phyloP scores from a whole-genome alignment of 192 early-diverging fungal genomes.

The Mortierella hygrophila region DNA sequence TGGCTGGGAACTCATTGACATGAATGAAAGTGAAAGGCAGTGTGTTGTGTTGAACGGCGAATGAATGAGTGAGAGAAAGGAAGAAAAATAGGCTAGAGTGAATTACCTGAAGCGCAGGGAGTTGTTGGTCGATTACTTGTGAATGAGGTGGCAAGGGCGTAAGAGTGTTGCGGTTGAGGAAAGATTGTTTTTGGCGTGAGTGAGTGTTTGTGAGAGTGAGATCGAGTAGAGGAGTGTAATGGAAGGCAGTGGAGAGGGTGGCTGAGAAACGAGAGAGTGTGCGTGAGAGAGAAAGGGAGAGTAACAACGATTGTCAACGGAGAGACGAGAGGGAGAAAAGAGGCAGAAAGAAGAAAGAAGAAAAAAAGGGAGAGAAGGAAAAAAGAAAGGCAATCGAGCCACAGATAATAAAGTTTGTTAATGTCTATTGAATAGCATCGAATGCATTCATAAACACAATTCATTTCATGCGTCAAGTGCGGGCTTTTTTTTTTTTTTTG shows the following conservation, averaged over 20 bases:
- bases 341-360: not conserved
- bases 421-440: not conserved
- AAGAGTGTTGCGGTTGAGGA: no score
- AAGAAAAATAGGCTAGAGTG: no score
- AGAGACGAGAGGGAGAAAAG: not conserved
- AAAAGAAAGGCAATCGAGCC: not conserved
- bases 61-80: not conserved
- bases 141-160: no score
- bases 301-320: not conserved
- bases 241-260: not conserved
- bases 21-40: not conserved
- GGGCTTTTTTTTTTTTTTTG: not conserved
- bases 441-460: not conserved
- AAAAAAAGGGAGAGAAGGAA: not conserved
- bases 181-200: not conserved
- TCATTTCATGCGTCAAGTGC: not conserved
- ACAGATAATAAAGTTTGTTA: not conserved
- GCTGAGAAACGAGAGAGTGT: not conserved
- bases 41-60: not conserved
- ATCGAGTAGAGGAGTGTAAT: not conserved
- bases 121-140: no score
- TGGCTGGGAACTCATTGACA: not conserved
- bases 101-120: no score
- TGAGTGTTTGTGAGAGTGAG: not conserved
- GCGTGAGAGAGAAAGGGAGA: not conserved